Evolutionary conservation across 2,329 filamentous ascomycete species (phyloP), one percentile per base, ranked within the genome.

Genomic region (Tothia fuscella): DNA sequence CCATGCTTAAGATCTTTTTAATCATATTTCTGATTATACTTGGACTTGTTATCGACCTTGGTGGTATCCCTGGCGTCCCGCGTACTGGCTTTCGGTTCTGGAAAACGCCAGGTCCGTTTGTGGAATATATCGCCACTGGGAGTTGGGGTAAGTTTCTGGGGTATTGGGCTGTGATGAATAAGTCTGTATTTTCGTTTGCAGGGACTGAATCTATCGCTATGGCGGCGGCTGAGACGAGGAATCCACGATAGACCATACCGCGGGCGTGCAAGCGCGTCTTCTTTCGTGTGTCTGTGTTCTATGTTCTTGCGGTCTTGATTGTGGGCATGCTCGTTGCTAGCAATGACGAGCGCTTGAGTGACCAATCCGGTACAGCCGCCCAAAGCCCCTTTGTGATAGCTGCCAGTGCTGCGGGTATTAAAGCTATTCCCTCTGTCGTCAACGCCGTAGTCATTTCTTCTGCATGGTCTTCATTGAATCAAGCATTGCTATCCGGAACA

Each of bases 1-100:
- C 65, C 47, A 60, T 70, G 44, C 65, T 78, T 53, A 79, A 79
- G 56, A 65, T 78, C 48, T 51, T 61, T 12, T 72, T 75, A 34
- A 69, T 71, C 50, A 60, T 71, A 6, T 77, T 75, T 4, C 80
- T 81, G 55, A 80, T 81, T 53, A 67, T 82, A 49, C 59, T 79
- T 17, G 75, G 71, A 33, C 74, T 79, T 41, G 57, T 78, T 43
- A 67, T 78, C 51, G 67, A 75, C 54, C 64, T 61, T 41, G 75
- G 74, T 31, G 75, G 71, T 40, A 76, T 74, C 1, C 74, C 76
- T 3, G 65, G 61, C 1, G 58, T 71, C 44, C 53, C 71, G 16
- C 63, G 36, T 4, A 67, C 77, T 39, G 80, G 80, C 2, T 47
- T 47, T 17, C 38, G 30, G 12, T 47, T 44, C 25, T 47, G 45